Base-by-base conservation (phyloP, 2,329 filamentous ascomycete species). In the Venturia aucupariae region DNA sequence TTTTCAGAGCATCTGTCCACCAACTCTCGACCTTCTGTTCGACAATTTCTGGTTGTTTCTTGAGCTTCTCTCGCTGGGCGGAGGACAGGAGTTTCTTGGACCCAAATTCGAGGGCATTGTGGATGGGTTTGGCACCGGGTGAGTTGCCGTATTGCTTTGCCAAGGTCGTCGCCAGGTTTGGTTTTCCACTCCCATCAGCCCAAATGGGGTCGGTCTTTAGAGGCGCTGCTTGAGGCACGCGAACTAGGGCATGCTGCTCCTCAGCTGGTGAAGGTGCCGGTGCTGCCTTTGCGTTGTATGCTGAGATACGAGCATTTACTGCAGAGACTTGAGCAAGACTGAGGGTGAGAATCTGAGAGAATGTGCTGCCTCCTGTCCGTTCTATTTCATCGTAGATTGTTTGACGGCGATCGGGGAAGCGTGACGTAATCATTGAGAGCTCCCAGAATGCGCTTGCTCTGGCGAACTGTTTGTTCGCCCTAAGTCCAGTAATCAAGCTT, bases 361-460 rank as follows among this genome's bases (percentile, higher is more conserved):
- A 96, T 68, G 90, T 87, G 0, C 90, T 83, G 0, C 89, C 90
- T 55, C 88, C 89, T 63, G 85, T 85, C 66, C 92, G 88, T 69
- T 96, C 90, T 67, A 96, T 90, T 69, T 97, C 93, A 65, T 87
- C 85, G 75, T 90, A 97, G 64, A 97, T 90, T 24, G 86, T 84
- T 74, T 88, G 90, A 62, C 93, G 85, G 41, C 92, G 86, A n/a
- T 85, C 82, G 19, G 87, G 82, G 67, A 89, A 92, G 63, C 85
- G 83, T 65, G 88, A 84, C 44, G 90, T 87, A 69, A 97, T 96
- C 64, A 90, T 82, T 38, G 86, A 85, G 35, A 97, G 80, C 72
- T 97, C 93, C 92, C 92, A 96, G 75, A 96, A 89, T 19, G 93
- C 92, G 74, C 95, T 96, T 0, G 86, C 83, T 17, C 48, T 39